These are phyloP conservation scores for Diaporthe longicolla DNA, from an alignment of 2,329 filamentous ascomycete genomes.

Conservation along the genomic window DNA sequence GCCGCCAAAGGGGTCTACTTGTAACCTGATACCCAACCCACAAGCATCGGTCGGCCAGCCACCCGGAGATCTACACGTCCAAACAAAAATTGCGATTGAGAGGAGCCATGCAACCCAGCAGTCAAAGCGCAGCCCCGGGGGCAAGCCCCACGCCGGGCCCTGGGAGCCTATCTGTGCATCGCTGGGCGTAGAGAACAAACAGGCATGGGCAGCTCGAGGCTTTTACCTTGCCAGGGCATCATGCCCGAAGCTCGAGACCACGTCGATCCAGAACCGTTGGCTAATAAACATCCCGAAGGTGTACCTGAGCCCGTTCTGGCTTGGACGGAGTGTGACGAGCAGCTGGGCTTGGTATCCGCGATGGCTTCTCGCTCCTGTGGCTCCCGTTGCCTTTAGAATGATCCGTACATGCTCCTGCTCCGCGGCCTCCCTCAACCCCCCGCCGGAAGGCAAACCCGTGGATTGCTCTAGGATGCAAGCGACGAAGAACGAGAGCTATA, in stretches of 20 bases:
- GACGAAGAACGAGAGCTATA: not conserved
- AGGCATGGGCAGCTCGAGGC: not conserved
- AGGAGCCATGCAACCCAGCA: constrained; percentile 18
- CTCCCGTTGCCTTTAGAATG: not conserved
- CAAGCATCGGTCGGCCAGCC: constrained; percentile 19
- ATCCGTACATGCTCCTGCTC: not conserved
- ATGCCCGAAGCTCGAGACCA: constrained; percentile 19
- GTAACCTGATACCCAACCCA: constrained; percentile 44
- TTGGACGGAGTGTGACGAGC: not conserved
- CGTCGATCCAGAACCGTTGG: not conserved
- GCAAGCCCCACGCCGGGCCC: not conserved
- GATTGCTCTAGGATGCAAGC: not conserved
- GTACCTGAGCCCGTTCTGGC: not conserved
- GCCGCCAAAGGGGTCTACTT: no score
- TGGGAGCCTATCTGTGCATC: not conserved
- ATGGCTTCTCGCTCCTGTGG: not conserved
- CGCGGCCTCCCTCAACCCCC: not conserved
- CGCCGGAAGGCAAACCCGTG: not conserved
- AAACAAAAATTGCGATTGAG: not conserved
- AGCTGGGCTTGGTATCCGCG: not conserved
- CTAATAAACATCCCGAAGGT: not conserved
- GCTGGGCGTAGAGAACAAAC: not conserved
- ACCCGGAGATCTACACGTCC: constrained; percentile 6
- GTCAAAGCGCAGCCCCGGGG: constrained; percentile 10
- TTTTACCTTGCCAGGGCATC: constrained; percentile 7